phyloP scores from a whole-genome alignment of 495 filamentous ascomycete species.

The Xylaria castorea region DNA sequence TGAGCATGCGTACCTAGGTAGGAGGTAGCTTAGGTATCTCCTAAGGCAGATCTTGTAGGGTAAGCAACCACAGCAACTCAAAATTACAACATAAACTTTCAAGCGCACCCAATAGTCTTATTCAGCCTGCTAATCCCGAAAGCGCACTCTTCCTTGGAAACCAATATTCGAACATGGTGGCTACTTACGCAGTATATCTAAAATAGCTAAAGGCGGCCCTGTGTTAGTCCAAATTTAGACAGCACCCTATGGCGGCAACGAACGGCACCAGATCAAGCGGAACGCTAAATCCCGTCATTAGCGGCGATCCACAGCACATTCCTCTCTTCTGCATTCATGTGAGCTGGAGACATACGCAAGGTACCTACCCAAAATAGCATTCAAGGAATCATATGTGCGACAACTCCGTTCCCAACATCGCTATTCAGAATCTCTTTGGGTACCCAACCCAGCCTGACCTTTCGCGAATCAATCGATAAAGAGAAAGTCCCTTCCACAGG shows the following conservation, averaged over 20 bases:
- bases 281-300: constrained; percentile 19
- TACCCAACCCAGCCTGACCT: neutral
- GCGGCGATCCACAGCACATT: constrained; percentile 11
- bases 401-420: neutral
- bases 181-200: neutral
- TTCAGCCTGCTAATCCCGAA: neutral
- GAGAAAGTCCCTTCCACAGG: neutral
- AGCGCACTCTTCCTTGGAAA: neutral
- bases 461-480: neutral
- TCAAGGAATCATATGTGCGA: neutral
- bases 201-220: constrained; percentile 13
- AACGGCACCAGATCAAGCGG: neutral
- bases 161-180: neutral
- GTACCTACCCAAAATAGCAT: constrained; percentile 11
- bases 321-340: neutral
- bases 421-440: neutral
- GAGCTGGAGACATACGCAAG: neutral
- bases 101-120: neutral
- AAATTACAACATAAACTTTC: neutral
- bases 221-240: neutral
- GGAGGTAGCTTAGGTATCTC: neutral
- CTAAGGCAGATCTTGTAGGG: too few species aligned
- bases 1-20: too few species aligned
- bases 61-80: neutral
- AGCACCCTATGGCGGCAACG: constrained; percentile 13